Evolutionary conservation across 2,329 filamentous ascomycete genomes (phyloP), one percentile per base, ranked within the genome.

Genomic region (Aspergillus aculeatinus): DNA sequence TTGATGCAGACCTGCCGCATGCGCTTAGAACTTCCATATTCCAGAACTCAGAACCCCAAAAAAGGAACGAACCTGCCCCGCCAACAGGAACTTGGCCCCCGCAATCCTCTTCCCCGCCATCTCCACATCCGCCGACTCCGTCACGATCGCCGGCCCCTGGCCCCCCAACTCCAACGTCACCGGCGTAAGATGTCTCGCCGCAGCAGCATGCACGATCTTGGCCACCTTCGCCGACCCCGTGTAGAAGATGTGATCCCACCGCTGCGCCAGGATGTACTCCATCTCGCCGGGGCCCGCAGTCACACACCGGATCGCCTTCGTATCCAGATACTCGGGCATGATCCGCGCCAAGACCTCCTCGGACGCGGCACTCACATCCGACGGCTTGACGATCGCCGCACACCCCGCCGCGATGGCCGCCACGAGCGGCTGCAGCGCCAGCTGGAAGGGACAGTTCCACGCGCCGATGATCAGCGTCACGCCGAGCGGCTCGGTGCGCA

Each of bases 221-320:
- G 69, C 80, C 14, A 81, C 69, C 16, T 63, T 69, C 10, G 72
- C 67, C 1, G 75, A 77, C 0, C 80, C 80, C 0, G 79, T 82
- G 64, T 77, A 82, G 69, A 81, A 82, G 49, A 82, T 78, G 58
- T 80, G 75, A 62, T 80, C 70, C 60, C 76, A 81, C 54, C 72
- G 74, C 9, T 72, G 67, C 31, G 75, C 66, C 1, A 81, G 70
- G 3, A 81, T 67, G 7, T 69, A 48, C 4, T 65, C 60, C 47
- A 74, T 81, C 61, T 79, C 76, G 3, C 63, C 62, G 0, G 78
- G 71, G 0, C 76, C 78, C 2, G 73, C 78, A 1, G 74, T 71
- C 27, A 74, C 64, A 31, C 77, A 65, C 0, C 70, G 68, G 21
- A 80, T 72, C 7, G 78, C 77, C 4, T 60, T 58, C 2, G 61